A percentile compares a stretch with the other conserved stretches of the same genome.
These are phyloP conservation scores for Botrytis porri DNA, from an alignment of 2,329 filamentous ascomycete genomes.

Conservation along the genomic window DNA sequence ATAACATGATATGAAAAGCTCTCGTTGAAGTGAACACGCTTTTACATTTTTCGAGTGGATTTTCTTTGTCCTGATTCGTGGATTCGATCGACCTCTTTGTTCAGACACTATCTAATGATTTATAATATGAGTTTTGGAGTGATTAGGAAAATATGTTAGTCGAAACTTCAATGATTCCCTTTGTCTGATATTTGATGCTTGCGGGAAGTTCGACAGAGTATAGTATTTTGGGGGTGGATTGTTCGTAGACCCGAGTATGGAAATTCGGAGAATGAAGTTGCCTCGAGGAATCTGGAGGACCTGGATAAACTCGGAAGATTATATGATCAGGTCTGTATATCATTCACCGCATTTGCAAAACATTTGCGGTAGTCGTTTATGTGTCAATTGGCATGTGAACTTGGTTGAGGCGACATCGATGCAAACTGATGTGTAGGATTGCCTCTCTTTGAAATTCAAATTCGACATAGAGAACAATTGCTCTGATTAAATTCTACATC, in stretches of 20 bases:
- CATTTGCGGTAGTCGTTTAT: neutral
- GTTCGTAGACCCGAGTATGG: neutral
- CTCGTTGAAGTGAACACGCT: neutral
- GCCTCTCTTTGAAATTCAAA: neutral
- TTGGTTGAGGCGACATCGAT: neutral
- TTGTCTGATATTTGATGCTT: neutral
- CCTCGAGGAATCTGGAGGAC: neutral
- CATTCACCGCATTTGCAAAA: neutral
- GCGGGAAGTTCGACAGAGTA: neutral
- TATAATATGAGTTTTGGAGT: neutral
- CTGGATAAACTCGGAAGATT: neutral
- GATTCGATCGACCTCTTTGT: neutral
- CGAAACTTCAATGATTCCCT: neutral
- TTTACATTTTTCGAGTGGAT: neutral
- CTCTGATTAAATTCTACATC: neutral
- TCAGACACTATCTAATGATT: neutral
- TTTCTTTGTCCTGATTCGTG: neutral
- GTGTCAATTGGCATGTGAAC: neutral
- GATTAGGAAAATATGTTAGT: neutral
- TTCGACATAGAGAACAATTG: neutral
- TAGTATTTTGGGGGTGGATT: neutral
- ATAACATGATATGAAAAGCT: neutral
- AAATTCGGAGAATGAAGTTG: neutral
- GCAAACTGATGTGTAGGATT: neutral
- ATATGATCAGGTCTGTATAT: neutral